phyloP scores from a whole-genome alignment of 768 basidiomycete species.

The Mycena filopes region DNA sequence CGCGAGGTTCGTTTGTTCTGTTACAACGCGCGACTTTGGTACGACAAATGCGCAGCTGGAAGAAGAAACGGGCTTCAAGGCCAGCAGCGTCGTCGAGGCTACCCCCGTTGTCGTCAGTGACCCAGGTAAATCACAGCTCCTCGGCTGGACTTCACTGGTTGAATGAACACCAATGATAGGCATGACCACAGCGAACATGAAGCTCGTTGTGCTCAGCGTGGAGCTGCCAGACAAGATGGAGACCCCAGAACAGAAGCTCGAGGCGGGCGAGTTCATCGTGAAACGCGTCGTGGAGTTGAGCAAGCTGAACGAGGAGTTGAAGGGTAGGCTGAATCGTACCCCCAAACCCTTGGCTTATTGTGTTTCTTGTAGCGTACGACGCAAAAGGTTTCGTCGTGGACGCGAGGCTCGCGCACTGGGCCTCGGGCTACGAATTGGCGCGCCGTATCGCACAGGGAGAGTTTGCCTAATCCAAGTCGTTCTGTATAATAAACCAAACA shows the following conservation, averaged over 20 bases:
- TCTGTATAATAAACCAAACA: background rate
- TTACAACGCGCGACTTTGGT: too few species aligned
- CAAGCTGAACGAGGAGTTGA: constrained; percentile 69
- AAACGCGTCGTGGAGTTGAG: constrained; percentile 75
- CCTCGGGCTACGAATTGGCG: constrained; percentile 73
- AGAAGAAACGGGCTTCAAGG: constrained; percentile 93
- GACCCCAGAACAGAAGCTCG: constrained; percentile 78
- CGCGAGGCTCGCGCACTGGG: constrained; percentile 81
- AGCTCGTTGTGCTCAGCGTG: constrained; percentile 80
- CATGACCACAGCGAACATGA: constrained; percentile 96
- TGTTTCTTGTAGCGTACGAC: constrained; percentile 60
- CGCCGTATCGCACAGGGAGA: constrained; percentile 31
- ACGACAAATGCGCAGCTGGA: constrained; percentile 54
- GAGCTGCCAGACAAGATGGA: constrained; percentile 73
- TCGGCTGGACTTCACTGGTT: constrained; percentile 8
- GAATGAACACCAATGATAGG: constrained; percentile 55
- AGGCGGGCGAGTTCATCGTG: constrained; percentile 88
- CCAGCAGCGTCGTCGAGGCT: constrained; percentile 68
- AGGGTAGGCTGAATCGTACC: constrained; percentile 61
- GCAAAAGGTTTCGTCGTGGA: constrained; percentile 76
- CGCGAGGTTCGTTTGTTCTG: constrained; percentile 61
- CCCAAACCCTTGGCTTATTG: background rate
- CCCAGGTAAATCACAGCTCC: constrained; percentile 69
- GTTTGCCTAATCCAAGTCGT: constrained; percentile 13
- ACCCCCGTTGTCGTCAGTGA: constrained; percentile 74